Evolutionary conservation across 2,329 filamentous ascomycete species (phyloP).

Genomic region (Coniochaeta prunicola): DNA sequence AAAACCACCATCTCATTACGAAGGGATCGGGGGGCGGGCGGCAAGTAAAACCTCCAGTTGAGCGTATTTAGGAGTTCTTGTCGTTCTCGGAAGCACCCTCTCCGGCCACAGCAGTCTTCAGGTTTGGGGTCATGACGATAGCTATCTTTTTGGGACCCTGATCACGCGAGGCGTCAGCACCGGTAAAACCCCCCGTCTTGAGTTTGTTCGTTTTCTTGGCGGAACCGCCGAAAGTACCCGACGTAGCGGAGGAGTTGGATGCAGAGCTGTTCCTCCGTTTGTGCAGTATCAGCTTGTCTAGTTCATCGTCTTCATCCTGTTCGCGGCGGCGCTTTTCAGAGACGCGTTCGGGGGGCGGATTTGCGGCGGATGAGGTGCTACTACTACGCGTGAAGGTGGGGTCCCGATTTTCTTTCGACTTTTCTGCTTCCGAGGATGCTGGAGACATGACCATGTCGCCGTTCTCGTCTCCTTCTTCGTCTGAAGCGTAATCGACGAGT

Average conservation of each 20-base stretch:
- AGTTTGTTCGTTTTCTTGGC: slow-evolving; percentile 29
- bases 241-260: slow-evolving; percentile 15
- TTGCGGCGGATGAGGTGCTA: slow-evolving; percentile 27
- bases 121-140: slow-evolving; percentile 45
- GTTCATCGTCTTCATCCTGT: slow-evolving; percentile 86
- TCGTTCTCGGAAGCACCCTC: neutral
- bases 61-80: neutral
- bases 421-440: slow-evolving; percentile 16
- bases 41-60: neutral
- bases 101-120: slow-evolving; percentile 24
- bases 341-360: slow-evolving; percentile 67
- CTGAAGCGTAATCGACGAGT: slow-evolving; percentile 86
- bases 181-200: slow-evolving; percentile 39
- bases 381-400: slow-evolving; percentile 23
- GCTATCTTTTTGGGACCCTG: slow-evolving; percentile 44
- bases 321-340: slow-evolving; percentile 87
- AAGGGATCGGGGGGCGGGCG: neutral
- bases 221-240: slow-evolving; percentile 22
- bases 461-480: slow-evolving; percentile 72
- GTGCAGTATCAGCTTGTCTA: slow-evolving; percentile 70
- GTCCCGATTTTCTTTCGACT: slow-evolving; percentile 11
- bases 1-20: neutral
- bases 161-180: slow-evolving; percentile 22
- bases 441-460: slow-evolving; percentile 33
- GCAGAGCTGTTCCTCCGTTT: slow-evolving; percentile 54